Evolutionary conservation across 1,284 basidiomycete species (phyloP).

Genomic region (Rhodotorula sp.): DNA sequence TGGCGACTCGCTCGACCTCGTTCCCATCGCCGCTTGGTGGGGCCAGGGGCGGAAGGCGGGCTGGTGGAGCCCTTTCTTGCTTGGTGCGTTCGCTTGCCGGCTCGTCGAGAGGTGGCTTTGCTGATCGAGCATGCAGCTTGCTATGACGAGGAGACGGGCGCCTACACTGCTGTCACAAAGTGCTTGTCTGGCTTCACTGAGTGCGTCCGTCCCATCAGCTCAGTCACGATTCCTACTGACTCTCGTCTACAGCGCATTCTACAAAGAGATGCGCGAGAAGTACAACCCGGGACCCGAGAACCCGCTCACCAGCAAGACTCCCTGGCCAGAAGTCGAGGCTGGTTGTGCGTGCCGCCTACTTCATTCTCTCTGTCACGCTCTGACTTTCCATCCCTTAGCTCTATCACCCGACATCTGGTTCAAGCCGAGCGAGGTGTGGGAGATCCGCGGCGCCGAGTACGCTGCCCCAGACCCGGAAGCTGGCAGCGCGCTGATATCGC

Average conservation of each 20-base stretch:
- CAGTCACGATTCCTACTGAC: no score
- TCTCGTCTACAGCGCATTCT: constrained; percentile 41
- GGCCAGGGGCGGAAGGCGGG: constrained; percentile 86
- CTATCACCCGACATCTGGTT: constrained; percentile 80
- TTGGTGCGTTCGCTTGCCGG: constrained; percentile 54
- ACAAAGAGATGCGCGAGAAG: constrained; percentile 57
- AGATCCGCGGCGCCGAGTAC: constrained; percentile 84
- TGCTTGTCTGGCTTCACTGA: constrained; percentile 74
- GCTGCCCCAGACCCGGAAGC: constrained; percentile 20
- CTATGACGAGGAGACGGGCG: constrained; percentile 69
- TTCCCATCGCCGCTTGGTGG: constrained; percentile 84
- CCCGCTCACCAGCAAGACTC: constrained; percentile 57
- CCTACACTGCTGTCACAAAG: constrained; percentile 78
- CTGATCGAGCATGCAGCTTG: constrained; percentile 6
- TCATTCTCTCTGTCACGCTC: background rate
- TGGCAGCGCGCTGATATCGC: no score
- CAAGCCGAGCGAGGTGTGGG: constrained; percentile 75
- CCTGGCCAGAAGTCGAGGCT: constrained; percentile 65
- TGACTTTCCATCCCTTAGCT: constrained; percentile 55
- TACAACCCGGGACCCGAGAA: constrained; percentile 66
- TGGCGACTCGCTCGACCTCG: constrained; percentile 57
- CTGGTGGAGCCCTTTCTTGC: constrained; percentile 90
- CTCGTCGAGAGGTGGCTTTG: background rate
- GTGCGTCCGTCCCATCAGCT: constrained; percentile 53
- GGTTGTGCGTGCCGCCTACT: constrained; percentile 56